Evolutionary conservation across 1,139 yeast genomes (phyloP), one percentile per base, ranked within the genome.

Genomic region (Diutina scorzettiae): DNA sequence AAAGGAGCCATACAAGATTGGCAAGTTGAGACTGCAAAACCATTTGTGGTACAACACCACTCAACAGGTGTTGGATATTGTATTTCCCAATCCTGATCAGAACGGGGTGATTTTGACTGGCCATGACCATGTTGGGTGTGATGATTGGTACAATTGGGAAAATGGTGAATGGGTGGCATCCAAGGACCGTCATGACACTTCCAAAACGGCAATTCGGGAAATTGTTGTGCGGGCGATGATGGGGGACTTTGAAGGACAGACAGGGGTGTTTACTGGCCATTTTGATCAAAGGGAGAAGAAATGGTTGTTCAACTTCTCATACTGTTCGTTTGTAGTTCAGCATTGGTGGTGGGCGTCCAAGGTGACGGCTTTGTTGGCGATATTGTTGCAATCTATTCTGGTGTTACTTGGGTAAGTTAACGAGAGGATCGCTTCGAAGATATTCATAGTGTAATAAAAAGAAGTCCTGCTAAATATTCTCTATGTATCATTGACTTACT

Each of bases 71-170:
- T 61, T 91, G 49, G 71, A 80, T 50, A 69, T 78, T 17, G 69
- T 84, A 8, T 89, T 89, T 57, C 76, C 78, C 40, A 71, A 75
- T 46, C 64, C 67, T 8, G 64, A 66, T 46, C 74, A 77, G 47
- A 72, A 78, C 25, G 97, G 97, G 11, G 68, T 89, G 5, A 77
- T 91, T 4, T 64, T 91, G 41, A 85, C 96, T 0, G 98, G 99
- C 0, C 98, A 91, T 60, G 99, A 91, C 55, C 98, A 91, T 55
- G 89, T 81, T 52, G 99, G 99, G 1, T 93, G 98, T 57, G 81
- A 79, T 51, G 75, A 73, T 41, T 69, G 71, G 62, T 83, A 80
- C 56, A 71, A 67, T 51, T 71, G 63, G 48, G 60, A 65, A 41
- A 51, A 54, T 11, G 62, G 61, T 18, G 59, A 60, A 41, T 82